These are phyloP conservation scores for Entomortierella beljakovae DNA, from an alignment of 192 early-diverging fungal species.

Conservation along the genomic window DNA sequence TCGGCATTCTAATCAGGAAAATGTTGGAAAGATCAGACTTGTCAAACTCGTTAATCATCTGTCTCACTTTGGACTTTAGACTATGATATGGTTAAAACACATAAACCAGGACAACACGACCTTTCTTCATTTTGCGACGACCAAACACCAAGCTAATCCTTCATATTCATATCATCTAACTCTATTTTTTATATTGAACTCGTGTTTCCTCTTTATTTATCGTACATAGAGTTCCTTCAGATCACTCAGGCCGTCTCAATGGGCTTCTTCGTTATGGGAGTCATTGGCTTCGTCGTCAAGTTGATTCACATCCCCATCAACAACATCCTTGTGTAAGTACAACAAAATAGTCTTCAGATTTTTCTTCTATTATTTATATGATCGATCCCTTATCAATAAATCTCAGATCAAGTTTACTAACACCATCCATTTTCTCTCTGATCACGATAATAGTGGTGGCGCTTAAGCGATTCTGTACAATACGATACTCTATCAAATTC, in stretches of 20 bases:
- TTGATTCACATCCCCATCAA: constrained; percentile 99
- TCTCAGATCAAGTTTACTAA: no score
- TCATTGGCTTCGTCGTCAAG: constrained; percentile 98
- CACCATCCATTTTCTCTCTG: neutral
- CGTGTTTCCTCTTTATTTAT: neutral
- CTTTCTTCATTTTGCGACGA: no score
- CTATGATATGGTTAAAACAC: no score
- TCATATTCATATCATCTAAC: neutral
- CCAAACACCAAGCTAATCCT: no score
- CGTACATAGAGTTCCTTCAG: constrained; percentile 86
- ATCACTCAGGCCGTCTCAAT: constrained; percentile 94
- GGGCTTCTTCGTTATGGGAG: constrained; percentile 97
- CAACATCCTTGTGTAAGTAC: constrained; percentile 94
- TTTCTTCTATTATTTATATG: neutral
- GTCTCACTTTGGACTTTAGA: no score
- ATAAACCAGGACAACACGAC: no score
- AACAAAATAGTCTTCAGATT: no score
- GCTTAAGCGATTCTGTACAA: constrained; percentile 37
- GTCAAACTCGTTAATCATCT: no score
- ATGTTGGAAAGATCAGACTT: no score
- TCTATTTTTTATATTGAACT: neutral
- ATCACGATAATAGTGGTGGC: constrained; percentile 31
- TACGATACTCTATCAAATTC: constrained; percentile 5
- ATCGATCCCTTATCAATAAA: neutral
- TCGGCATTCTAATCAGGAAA: no score